These are phyloP conservation scores for Mucor circinelloides DNA, from an alignment of 371 early-diverging fungal species.

Conservation along the genomic window DNA sequence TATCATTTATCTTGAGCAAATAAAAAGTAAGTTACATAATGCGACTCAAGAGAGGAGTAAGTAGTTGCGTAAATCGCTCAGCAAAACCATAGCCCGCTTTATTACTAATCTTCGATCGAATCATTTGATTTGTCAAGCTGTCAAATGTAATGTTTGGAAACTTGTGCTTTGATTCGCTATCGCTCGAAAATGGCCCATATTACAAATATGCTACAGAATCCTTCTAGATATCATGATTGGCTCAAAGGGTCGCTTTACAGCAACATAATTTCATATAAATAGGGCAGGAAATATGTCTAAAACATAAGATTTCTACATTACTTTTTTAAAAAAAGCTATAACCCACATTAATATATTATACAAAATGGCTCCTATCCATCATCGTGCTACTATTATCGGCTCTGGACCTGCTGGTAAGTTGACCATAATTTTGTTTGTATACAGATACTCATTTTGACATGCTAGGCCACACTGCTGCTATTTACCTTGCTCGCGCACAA, in stretches of 20 bases:
- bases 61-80: not conserved
- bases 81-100: not conserved
- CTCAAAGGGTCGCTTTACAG: not conserved
- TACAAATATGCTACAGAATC: not conserved
- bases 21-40: not conserved
- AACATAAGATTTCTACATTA: not conserved
- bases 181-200: not conserved
- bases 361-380: constrained; percentile 46
- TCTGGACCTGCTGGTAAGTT: constrained; percentile 89
- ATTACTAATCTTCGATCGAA: not conserved
- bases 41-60: not conserved
- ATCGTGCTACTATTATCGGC: constrained; percentile 68
- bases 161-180: not conserved
- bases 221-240: not conserved
- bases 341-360: not conserved
- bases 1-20: not conserved
- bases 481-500: constrained; percentile 94
- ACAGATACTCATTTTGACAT: not conserved
- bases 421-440: not conserved
- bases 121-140: not conserved
- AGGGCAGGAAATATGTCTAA: not conserved
- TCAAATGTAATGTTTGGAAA: not conserved
- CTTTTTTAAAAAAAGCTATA: not conserved
- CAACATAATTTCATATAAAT: not conserved
- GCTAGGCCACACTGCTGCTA: constrained; percentile 89